These are phyloP conservation scores for Termitomyces sp. DNA, from an alignment of 768 basidiomycete genomes.

Conservation along the genomic window DNA sequence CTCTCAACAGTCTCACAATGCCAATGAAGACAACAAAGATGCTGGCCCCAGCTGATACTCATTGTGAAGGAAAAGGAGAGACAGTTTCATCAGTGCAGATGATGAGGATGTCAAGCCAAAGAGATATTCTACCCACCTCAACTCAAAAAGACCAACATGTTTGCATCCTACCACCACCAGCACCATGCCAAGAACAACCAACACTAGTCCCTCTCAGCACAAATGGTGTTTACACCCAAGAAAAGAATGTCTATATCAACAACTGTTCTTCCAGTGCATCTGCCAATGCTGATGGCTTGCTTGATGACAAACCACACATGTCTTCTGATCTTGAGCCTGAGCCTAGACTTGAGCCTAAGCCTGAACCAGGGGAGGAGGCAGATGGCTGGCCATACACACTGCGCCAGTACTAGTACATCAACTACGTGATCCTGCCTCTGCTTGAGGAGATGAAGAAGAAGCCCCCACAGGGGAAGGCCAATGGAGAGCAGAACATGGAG, in stretches of 20 bases:
- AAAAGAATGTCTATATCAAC: conserved; percentile 48
- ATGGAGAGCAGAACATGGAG: conserved; percentile 24
- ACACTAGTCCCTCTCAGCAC: conserved; percentile 21
- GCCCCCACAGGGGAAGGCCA: conserved; percentile 37
- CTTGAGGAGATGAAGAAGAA: conserved; percentile 66
- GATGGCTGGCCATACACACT: conserved; percentile 64
- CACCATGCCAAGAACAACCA: background rate
- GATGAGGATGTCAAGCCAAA: conserved; percentile 36
- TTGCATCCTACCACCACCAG: conserved; percentile 6
- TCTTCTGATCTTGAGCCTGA: conserved; percentile 43
- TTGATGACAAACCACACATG: conserved; percentile 50
- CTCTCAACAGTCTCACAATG: conserved; percentile 17
- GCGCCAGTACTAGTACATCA: conserved; percentile 63
- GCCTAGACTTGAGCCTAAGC: conserved; percentile 43
- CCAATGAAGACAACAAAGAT: conserved; percentile 18
- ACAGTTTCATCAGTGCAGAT: conserved; percentile 39
- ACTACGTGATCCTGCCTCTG: conserved; percentile 80
- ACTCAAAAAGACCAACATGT: conserved; percentile 27
- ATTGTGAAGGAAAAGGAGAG: conserved; percentile 5
- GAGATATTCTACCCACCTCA: conserved; percentile 37
- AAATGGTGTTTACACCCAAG: conserved; percentile 31
- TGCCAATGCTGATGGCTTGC: conserved; percentile 53
- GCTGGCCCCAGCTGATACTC: conserved; percentile 22
- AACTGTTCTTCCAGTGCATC: conserved; percentile 47
- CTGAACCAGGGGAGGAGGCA: conserved; percentile 43